Conservation (phyloP, 169 alveolate genomes). For the Plasmodium gaboni region DNA sequence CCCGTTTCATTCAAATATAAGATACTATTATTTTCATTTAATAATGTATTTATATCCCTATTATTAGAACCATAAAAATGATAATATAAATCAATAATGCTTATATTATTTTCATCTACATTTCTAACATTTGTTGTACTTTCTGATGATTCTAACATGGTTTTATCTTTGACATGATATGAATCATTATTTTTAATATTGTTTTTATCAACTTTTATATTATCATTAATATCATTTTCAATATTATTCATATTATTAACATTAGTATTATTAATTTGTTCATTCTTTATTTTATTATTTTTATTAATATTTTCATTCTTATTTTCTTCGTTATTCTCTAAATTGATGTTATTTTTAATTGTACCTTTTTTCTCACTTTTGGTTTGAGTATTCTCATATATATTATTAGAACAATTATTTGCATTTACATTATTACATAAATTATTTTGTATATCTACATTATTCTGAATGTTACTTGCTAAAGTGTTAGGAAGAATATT, state of each 20-base stretch:
- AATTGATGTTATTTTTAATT: too few species aligned
- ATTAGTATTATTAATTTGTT: too few species aligned
- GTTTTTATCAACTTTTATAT: background rate
- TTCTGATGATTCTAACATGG: constrained; percentile 29
- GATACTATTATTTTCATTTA: constrained; percentile 66
- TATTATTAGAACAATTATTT: constrained; percentile 24
- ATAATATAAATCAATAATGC: constrained; percentile 66
- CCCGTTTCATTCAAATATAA: constrained; percentile 60
- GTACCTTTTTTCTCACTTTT: constrained; percentile 4
- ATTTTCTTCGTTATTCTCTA: too few species aligned
- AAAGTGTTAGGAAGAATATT: constrained; percentile 66
- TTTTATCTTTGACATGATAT: constrained; percentile 52
- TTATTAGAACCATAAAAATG: constrained; percentile 58
- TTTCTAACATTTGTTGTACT: background rate
- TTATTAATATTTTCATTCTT: too few species aligned
- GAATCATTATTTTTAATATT: background rate
- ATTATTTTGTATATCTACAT: background rate
- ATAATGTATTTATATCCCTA: constrained; percentile 36
- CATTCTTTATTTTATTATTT: too few species aligned
- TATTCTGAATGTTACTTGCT: constrained; percentile 49
- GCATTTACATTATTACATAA: background rate
- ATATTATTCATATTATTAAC: constrained; percentile 1
- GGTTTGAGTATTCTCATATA: background rate
- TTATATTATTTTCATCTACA: constrained; percentile 40
- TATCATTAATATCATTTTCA: constrained; percentile 1